Percentiles rank a stretch among this genome's conserved stretches.
These are phyloP conservation scores for Erythrobasidium hasegawianum DNA, from an alignment of 1,284 basidiomycete species.

Conservation along the genomic window DNA sequence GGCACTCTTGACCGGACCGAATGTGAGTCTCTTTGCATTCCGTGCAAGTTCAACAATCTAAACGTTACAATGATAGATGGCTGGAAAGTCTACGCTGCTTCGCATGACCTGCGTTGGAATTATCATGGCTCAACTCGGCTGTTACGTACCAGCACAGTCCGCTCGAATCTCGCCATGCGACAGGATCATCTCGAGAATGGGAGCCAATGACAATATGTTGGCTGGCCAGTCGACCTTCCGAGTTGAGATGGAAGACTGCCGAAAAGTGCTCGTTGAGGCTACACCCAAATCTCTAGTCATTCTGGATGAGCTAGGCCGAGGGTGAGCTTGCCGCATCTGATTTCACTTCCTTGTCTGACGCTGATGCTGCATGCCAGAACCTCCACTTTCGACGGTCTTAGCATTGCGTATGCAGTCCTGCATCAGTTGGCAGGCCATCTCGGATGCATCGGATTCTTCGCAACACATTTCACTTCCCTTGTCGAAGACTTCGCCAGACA, in stretches of 20 bases:
- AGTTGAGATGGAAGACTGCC: constrained; percentile 81
- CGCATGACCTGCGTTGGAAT: constrained; percentile 69
- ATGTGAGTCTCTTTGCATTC: constrained; percentile 56
- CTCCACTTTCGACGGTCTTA: constrained; percentile 76
- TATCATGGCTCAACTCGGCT: constrained; percentile 61
- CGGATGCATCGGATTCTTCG: constrained; percentile 64
- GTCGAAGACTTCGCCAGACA: constrained; percentile 85
- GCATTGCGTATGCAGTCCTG: constrained; percentile 86
- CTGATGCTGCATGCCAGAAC: constrained; percentile 33
- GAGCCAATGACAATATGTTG: constrained; percentile 94
- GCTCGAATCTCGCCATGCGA: constrained; percentile 87
- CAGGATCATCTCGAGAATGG: constrained; percentile 94
- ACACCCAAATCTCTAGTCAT: constrained; percentile 89
- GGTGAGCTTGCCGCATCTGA: constrained; percentile 63
- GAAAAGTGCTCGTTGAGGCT: constrained; percentile 57
- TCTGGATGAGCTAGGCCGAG: constrained; percentile 76
- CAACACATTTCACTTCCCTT: constrained; percentile 78
- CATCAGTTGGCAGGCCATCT: constrained; percentile 54
- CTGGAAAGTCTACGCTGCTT: constrained; percentile 58
- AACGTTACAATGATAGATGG: no score
- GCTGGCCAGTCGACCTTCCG: constrained; percentile 92
- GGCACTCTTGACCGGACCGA: constrained; percentile 86
- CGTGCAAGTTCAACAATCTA: no score
- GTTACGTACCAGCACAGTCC: constrained; percentile 81
- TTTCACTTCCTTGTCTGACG: constrained; percentile 43